Percentiles rank a stretch among this genome's conserved stretches.
These are phyloP conservation scores for Rhynchosporium agropyri DNA, from an alignment of 2,329 filamentous ascomycete species.

Conservation along the genomic window DNA sequence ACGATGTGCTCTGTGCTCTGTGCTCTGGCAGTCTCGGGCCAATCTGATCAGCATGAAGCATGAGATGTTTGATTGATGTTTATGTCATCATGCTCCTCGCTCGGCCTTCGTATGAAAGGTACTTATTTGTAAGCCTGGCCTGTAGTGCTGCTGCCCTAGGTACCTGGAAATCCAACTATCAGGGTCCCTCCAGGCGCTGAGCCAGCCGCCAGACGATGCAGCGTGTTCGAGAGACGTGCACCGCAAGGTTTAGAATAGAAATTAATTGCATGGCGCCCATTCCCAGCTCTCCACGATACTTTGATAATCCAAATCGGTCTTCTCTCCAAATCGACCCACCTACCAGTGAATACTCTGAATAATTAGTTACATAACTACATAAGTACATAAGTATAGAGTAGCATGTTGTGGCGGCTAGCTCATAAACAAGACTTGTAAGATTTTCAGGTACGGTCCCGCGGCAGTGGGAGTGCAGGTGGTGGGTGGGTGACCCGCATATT, in stretches of 20 bases:
- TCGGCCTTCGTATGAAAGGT: background rate
- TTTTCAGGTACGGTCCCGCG: conserved; percentile 27
- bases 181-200: conserved; percentile 2
- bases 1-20: background rate
- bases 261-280: conserved; percentile 6
- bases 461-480: background rate
- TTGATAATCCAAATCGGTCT: too few species aligned
- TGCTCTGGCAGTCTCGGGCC: background rate
- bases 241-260: background rate
- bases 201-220: background rate
- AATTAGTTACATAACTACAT: background rate
- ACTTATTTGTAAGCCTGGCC: background rate
- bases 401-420: too few species aligned
- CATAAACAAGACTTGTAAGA: conserved; percentile 15
- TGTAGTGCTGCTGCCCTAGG: background rate
- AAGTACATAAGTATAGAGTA: too few species aligned
- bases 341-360: conserved; percentile 27
- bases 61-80: background rate
- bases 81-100: too few species aligned
- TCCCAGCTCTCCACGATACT: conserved; percentile 2
- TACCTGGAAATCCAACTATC: background rate
- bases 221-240: background rate
- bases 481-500: conserved; percentile 15
- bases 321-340: conserved; percentile 16
- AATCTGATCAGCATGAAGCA: conserved; percentile 2